phyloP scores from a whole-genome alignment of 2,329 filamentous ascomycete genomes.

The Sclerotinia spermophila region DNA sequence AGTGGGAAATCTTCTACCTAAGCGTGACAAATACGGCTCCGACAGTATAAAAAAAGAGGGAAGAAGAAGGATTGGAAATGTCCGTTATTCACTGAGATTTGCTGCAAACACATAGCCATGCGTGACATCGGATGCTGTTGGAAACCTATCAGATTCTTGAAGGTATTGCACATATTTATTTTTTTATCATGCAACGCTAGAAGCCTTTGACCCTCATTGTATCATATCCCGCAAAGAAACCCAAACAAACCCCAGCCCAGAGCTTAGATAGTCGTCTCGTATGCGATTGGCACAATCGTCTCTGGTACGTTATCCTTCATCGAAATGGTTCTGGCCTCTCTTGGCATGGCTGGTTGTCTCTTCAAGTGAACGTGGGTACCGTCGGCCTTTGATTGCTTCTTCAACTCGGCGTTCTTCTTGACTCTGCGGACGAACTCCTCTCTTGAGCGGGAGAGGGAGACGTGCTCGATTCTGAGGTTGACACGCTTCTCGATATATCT shows the following conservation, averaged over 20 bases:
- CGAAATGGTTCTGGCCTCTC: constrained; percentile 75
- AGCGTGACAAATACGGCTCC: constrained; percentile 35
- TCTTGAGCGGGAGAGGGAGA: constrained; percentile 87
- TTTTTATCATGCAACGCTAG: constrained; percentile 36
- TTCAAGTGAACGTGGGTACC: constrained; percentile 89
- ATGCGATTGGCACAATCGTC: constrained; percentile 86
- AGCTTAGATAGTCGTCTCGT: constrained; percentile 94
- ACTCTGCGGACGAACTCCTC: constrained; percentile 96
- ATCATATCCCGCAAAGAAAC: constrained; percentile 36
- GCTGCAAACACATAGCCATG: constrained; percentile 8
- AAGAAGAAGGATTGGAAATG: neutral
- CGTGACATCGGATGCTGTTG: neutral
- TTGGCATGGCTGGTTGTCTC: constrained; percentile 77
- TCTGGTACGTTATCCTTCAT: constrained; percentile 81
- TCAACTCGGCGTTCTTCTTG: constrained; percentile 91
- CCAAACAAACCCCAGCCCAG: constrained; percentile 33
- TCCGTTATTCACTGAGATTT: neutral
- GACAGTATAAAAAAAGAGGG: neutral
- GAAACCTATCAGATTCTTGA: constrained; percentile 30
- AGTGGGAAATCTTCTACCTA: constrained; percentile 30
- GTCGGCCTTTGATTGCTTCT: constrained; percentile 87
- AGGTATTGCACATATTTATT: constrained; percentile 36
- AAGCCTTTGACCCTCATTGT: constrained; percentile 30
- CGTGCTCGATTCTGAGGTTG: constrained; percentile 98
- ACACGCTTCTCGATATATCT: constrained; percentile 99